These are phyloP conservation scores for Pseudogymnoascus sp. DNA, from an alignment of 2,329 filamentous ascomycete genomes.

Conservation along the genomic window DNA sequence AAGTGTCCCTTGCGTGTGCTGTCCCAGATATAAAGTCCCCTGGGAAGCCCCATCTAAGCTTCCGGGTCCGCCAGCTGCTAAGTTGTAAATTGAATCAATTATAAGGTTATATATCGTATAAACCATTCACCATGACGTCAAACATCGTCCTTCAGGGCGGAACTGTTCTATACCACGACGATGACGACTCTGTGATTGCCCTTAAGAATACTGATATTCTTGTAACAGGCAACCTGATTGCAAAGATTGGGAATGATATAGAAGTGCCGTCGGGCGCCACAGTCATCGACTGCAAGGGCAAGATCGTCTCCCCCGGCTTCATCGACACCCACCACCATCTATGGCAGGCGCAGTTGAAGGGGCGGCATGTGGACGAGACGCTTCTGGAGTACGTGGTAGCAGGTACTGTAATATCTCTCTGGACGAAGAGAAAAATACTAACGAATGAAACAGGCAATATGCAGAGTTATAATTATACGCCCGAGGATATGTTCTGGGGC, in stretches of 20 bases:
- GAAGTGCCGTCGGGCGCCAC: constrained; percentile 13
- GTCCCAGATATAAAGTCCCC: background rate
- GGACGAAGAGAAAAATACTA: constrained; percentile 8
- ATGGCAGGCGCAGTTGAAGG: constrained; percentile 31
- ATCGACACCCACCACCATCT: constrained; percentile 31
- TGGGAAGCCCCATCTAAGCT: background rate
- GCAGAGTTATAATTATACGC: constrained; percentile 28
- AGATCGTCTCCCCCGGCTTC: constrained; percentile 31
- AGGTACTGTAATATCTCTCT: constrained; percentile 22
- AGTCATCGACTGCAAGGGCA: constrained; percentile 32
- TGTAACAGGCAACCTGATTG: constrained; percentile 28
- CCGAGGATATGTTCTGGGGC: constrained; percentile 41
- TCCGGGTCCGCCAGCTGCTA: background rate
- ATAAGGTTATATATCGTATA: background rate
- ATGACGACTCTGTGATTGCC: constrained; percentile 26
- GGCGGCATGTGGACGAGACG: constrained; percentile 31
- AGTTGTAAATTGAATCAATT: background rate
- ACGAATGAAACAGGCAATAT: constrained; percentile 29
- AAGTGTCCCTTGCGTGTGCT: background rate
- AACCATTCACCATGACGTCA: background rate
- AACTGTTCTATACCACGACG: constrained; percentile 30
- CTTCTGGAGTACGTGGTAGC: constrained; percentile 36
- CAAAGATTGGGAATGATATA: constrained; percentile 27
- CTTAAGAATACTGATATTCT: constrained; percentile 23
- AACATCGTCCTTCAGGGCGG: constrained; percentile 31